Evolutionary conservation across 805 yeast species (phyloP).

Genomic region (Cyberlindnera saturnus): DNA sequence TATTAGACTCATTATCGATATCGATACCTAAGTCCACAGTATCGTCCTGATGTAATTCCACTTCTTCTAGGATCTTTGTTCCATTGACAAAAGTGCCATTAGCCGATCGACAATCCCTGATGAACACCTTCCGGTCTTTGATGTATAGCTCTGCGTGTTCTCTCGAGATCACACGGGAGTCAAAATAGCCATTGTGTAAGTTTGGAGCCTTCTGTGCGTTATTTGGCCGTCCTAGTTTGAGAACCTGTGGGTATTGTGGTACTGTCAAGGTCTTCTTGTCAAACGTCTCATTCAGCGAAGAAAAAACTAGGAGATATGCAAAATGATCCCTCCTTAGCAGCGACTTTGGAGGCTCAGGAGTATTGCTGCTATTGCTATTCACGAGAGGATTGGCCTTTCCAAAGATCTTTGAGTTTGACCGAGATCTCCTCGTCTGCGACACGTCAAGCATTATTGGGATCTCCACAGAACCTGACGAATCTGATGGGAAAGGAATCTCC

Average conservation of each 20-base stretch:
- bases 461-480: not conserved
- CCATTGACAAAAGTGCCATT: conserved; percentile 93
- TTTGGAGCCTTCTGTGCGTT: conserved; percentile 47
- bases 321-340: conserved; percentile 18
- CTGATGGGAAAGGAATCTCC: too few species aligned
- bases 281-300: conserved; percentile 77
- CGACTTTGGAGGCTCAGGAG: not conserved
- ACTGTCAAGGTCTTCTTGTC: conserved; percentile 71
- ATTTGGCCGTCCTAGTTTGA: conserved; percentile 87
- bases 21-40: conserved; percentile 92
- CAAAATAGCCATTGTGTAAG: conserved; percentile 85
- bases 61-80: conserved; percentile 50
- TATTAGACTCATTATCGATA: conserved; percentile 46
- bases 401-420: conserved; percentile 12
- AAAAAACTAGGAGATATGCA: conserved; percentile 60
- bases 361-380: not conserved
- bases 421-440: conserved; percentile 5
- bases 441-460: conserved; percentile 4
- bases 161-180: conserved; percentile 85
- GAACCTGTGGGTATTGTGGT: conserved; percentile 75
- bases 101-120: conserved; percentile 83
- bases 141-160: conserved; percentile 90
- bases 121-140: conserved; percentile 66
- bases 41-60: conserved; percentile 72
- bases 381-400: conserved; percentile 7